Base-by-base conservation (phyloP, 352 stramenopile genomes). In the Phytopythium litorale region DNA sequence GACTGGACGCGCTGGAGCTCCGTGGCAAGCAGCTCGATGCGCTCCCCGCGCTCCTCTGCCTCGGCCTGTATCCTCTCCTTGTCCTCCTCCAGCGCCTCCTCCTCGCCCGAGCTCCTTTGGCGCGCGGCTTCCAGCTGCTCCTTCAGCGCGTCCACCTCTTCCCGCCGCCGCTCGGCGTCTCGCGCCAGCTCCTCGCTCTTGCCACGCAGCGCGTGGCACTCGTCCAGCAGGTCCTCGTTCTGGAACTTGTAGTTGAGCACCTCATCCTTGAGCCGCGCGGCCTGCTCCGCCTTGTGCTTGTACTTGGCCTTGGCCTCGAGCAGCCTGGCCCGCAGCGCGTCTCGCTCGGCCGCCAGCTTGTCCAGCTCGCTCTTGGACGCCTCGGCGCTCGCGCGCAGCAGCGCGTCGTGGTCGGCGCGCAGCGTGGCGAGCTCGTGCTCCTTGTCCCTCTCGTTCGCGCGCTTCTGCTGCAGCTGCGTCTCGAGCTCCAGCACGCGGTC, bases 401-500 rank as follows among this genome's bases (percentile, higher is more conserved):
- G 30, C 38, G 72, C 62, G 4, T 73, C 74, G 7, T 80, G 67
- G 19, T 70, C 69, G 0, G 64, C 65, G 16, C 72, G 48, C 49
- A 85, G 33, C 9, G 32, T 64, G 3, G 64, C 64, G 46, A 85
- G 60, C 50, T 83, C 74, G 32, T 69, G 62, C 48, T 83, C 74
- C 62, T 77, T 79, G 25, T 84, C 76, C 19, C 63, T 68, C 33
- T 86, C 69, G 16, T 68, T 64, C 23, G 63, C 50, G 38, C 60
- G 55, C 58, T 77, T 75, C 54, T 85, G 73, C n/a, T 68, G 62
- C 50, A 84, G 58, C 32, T 75, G 76, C 23, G 70, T 81, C 62
- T 85, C 78, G 33, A 88, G 54, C 52, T 88, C 78, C 15, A 71
- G 58, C 18, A 89, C 71, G 37, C 78, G 70, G 43, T 88, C 76